Percentiles rank a stretch among this genome's conserved stretches.
Evolutionary conservation across 1,284 basidiomycete species (phyloP).

Genomic region (Agroathelia rolfsii): DNA sequence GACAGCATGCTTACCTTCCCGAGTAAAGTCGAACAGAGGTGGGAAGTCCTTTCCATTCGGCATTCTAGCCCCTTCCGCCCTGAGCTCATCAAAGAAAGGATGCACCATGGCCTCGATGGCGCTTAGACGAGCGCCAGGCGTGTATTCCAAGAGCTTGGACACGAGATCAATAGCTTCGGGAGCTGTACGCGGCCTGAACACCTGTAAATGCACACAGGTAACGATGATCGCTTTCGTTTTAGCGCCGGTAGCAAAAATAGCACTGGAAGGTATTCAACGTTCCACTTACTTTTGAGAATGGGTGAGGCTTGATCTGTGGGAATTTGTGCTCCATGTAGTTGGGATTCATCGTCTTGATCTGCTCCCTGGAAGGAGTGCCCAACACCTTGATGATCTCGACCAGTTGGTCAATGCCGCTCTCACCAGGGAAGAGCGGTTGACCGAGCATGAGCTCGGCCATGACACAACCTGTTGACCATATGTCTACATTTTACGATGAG

Average conservation of each 20-base stretch:
- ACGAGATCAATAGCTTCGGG: constrained; percentile 96
- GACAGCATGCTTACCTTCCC: constrained; percentile 76
- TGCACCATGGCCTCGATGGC: constrained; percentile 93
- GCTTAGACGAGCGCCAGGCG: constrained; percentile 84
- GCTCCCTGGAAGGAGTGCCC: constrained; percentile 95
- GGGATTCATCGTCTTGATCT: constrained; percentile 99
- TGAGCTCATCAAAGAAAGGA: constrained; percentile 96
- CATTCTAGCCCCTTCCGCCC: constrained; percentile 84
- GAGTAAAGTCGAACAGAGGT: constrained; percentile 90
- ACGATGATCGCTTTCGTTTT: no score
- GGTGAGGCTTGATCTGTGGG: constrained; percentile 98
- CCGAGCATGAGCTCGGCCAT: constrained; percentile 99
- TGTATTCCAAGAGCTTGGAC: constrained; percentile 93
- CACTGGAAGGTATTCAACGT: constrained; percentile 3
- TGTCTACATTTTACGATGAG: constrained; percentile 56
- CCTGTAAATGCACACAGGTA: constrained; percentile 36
- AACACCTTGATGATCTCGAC: constrained; percentile 99
- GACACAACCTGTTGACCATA: constrained; percentile 99
- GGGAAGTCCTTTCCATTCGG: constrained; percentile 97
- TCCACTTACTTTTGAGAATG: constrained; percentile 74
- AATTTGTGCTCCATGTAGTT: constrained; percentile 99
- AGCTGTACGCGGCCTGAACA: constrained; percentile 96
- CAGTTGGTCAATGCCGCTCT: constrained; percentile 99
- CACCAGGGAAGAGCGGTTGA: constrained; percentile 97
- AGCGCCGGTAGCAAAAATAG: constrained; percentile 10